Evolutionary conservation across 1,284 basidiomycete genomes (phyloP), one percentile per base, ranked within the genome.

Genomic region (Neonothopanus nambi): DNA sequence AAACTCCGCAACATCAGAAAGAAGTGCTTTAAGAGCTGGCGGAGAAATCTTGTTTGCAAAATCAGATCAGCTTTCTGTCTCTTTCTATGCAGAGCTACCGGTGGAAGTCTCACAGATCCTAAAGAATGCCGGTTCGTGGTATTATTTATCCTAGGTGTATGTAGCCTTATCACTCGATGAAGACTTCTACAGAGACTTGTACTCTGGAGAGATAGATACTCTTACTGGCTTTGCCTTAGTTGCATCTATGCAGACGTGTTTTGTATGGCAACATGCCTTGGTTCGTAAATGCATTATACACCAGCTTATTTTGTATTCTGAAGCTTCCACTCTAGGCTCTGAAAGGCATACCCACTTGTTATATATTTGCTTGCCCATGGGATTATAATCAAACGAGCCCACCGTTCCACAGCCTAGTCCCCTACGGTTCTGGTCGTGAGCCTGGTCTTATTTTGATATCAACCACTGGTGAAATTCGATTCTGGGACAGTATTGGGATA

Each of bases 401-500:
- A 21, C 87, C 89, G 11, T 79, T 85, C 51, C 82, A 88, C 62
- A 81, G 76, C 3, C 77, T 92, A 13, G 80, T 92, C 18, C 87
- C 90, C 12, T 82, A 82, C 63, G 82, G 81, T 6, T 60, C 76
- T n/a, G 74, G 80, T 21, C 79, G 88, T 26, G 90, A 92, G 68
- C 90, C 90, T 18, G 90, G 89, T 21, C 78, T 92, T 33, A 80
- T 92, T 43, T 76, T 92, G 36, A 67, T 86, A 51, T 87, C 88
- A 8, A 70, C 75, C 11, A 71, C 74, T 3, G 90, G 90, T 2
- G 74, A 81, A 58, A 72, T 87, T 55, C 81, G 86, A 51, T 88
- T 89, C 65, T 93, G 89, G 89, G 84, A 89, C 53, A 88, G 85
- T 60, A 85, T 92, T 48, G 84, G 84, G 3, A 88, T 85, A 57